Conservation (phyloP, 1,284 basidiomycete species). For the Neotropicomus parvogracilis region DNA sequence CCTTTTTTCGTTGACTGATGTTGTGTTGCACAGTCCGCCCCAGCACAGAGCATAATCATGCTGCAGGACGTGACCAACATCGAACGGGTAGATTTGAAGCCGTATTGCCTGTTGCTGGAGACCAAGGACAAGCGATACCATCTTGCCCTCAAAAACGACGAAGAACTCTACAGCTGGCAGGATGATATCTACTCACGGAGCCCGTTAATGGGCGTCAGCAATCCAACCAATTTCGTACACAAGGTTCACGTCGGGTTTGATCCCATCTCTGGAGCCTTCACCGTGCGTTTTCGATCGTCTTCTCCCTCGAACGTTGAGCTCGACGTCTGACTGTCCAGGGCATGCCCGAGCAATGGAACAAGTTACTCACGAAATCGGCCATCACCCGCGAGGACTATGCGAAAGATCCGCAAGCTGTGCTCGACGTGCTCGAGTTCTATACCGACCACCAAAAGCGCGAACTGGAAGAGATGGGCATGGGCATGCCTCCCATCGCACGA, state of each 20-base stretch:
- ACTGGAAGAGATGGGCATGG: conserved; percentile 63
- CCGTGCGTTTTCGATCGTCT: conserved; percentile 45
- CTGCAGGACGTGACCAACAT: conserved; percentile 83
- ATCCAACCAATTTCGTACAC: conserved; percentile 96
- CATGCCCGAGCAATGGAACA: conserved; percentile 95
- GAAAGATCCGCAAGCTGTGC: conserved; percentile 93
- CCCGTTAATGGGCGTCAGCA: conserved; percentile 89
- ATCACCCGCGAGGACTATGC: conserved; percentile 98
- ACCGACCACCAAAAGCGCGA: conserved; percentile 94
- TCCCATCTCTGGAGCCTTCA: conserved; percentile 90
- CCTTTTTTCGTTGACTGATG: conserved; percentile 5
- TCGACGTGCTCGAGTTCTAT: conserved; percentile 98
- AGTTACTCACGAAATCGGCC: conserved; percentile 91
- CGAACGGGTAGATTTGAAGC: conserved; percentile 89
- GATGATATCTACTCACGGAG: conserved; percentile 94
- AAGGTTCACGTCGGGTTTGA: conserved; percentile 99
- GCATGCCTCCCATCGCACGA: conserved; percentile 31
- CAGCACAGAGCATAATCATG: conserved; percentile 63
- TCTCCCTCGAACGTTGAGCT: background rate
- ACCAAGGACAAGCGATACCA: conserved; percentile 78
- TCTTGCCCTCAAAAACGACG: conserved; percentile 86
- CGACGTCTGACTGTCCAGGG: conserved; percentile 50
- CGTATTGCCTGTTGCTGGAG: conserved; percentile 86
- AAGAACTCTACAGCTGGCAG: conserved; percentile 95
- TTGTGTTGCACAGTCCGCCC: conserved; percentile 47